phyloP scores from a whole-genome alignment of 805 yeast genomes.

The Scheffersomyces stipitis region DNA sequence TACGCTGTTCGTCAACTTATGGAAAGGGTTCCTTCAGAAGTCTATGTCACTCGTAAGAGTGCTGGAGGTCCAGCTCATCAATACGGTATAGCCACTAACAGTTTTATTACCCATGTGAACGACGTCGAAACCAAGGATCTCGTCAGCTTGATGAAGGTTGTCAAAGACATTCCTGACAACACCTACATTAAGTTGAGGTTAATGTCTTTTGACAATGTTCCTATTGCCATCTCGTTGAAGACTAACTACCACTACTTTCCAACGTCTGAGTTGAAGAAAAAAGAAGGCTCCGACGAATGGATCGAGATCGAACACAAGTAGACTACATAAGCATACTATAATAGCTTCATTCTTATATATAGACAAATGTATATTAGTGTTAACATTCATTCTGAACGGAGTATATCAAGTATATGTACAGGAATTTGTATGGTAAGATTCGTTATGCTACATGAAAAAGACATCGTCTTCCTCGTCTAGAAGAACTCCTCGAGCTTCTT shows the following conservation, averaged over 20 bases:
- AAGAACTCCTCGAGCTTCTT: slow-evolving; percentile 58
- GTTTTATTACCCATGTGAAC: slow-evolving; percentile 87
- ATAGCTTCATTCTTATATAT: too few relatives aligned
- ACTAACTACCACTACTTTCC: slow-evolving; percentile 90
- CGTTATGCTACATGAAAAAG: too few relatives aligned
- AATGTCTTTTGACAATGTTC: slow-evolving; percentile 83
- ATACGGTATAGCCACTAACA: slow-evolving; percentile 74
- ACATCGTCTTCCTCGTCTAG: too few relatives aligned
- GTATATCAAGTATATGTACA: neutral
- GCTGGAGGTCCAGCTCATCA: slow-evolving; percentile 86
- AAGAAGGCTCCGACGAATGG: slow-evolving; percentile 45
- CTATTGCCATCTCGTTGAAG: slow-evolving; percentile 80
- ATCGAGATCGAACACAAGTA: slow-evolving; percentile 48
- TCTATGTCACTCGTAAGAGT: slow-evolving; percentile 74
- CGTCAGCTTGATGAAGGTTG: slow-evolving; percentile 63
- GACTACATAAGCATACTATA: neutral
- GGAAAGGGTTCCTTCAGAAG: slow-evolving; percentile 73
- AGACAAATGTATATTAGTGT: too few relatives aligned
- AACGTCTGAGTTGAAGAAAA: slow-evolving; percentile 59
- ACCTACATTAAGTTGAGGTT: slow-evolving; percentile 79
- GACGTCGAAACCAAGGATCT: slow-evolving; percentile 71
- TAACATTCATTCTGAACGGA: neutral
- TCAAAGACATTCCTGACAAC: slow-evolving; percentile 71
- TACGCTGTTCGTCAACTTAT: slow-evolving; percentile 87
- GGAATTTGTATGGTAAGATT: neutral